Evolutionary conservation across 2,329 filamentous ascomycete genomes (phyloP), one percentile per base, ranked within the genome.

Genomic region (Trichophyton mentagrophytes): DNA sequence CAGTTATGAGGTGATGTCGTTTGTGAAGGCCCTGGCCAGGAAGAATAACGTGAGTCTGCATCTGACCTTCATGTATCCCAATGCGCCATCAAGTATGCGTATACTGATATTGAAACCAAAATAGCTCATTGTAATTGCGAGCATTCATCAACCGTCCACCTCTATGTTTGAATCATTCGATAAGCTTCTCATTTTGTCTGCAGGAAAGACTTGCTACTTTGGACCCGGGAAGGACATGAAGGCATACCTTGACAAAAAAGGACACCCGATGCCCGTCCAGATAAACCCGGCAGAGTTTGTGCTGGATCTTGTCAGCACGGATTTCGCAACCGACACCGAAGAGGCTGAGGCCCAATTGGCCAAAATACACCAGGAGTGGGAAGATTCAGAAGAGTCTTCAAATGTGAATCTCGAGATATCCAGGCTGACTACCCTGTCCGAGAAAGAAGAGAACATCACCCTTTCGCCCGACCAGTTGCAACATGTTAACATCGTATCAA

Each of bases 91-190:
- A 13, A 13, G 33, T 38, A 13, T 38, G 33, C 33, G 9, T 15
- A 47, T 40, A 36, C 38, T 59, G n/a, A 36, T 38, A 30, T 57
- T n/a, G 15, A 42, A 1, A 9, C 0, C 44, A 13, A 13, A 58
- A 57, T 62, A 87, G 82, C 78, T 93, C 62, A 83, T 93, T 62
- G 83, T 93, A 33, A 84, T 95, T 62, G 87, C 87, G 3, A 89
- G 86, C 44, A 93, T 95, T 63, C 90, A 95, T 70, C 90, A 95
- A 69, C 90, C 90, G 0, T 92, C 88, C 0, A 88, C 88, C 0
- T 81, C 85, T 0, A 91, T 87, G 0, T 95, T 90, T 67, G 80
- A 86, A 64, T 81, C 90, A 11, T 95, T 95, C 66, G 89, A 95
- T 70, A 89, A 88, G 69, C 76, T 95, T 0, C 76, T 89, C 42